These are phyloP conservation scores for Yamadazyma sp. DNA, from an alignment of 1,139 yeast genomes.

Conservation along the genomic window DNA sequence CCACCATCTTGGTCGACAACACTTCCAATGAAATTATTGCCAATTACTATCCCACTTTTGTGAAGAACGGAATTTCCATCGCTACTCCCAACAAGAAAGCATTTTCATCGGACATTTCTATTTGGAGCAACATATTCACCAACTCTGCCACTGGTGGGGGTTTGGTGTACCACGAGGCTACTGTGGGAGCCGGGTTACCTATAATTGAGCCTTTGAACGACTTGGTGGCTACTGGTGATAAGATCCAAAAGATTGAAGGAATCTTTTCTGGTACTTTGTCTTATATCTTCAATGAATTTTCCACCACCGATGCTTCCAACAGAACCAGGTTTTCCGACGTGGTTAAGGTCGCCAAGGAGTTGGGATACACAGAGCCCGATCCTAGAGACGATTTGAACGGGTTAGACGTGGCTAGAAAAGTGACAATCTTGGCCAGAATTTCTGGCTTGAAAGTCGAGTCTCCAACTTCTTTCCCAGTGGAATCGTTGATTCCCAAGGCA, in stretches of 20 bases:
- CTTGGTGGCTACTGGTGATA: slow-evolving; percentile 87
- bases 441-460: slow-evolving; percentile 83
- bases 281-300: slow-evolving; percentile 92
- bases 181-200: slow-evolving; percentile 99
- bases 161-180: slow-evolving; percentile 93
- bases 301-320: slow-evolving; percentile 58
- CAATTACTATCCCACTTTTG: slow-evolving; percentile 68
- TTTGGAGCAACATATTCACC: slow-evolving; percentile 76
- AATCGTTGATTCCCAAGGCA: slow-evolving; percentile 84
- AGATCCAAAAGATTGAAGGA: slow-evolving; percentile 88
- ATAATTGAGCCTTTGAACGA: slow-evolving; percentile 86
- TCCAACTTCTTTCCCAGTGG: slow-evolving; percentile 96
- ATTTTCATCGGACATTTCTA: slow-evolving; percentile 72
- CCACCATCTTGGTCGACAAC: slow-evolving; percentile 87
- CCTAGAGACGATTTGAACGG: slow-evolving; percentile 99
- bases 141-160: slow-evolving; percentile 60
- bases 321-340: slow-evolving; percentile 82
- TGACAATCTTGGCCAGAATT: slow-evolving; percentile 90
- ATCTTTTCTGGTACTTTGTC: slow-evolving; percentile 95
- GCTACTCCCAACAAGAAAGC: slow-evolving; percentile 99
- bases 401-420: slow-evolving; percentile 96
- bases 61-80: slow-evolving; percentile 78
- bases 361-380: slow-evolving; percentile 98
- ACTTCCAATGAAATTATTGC: slow-evolving; percentile 84
- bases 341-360: slow-evolving; percentile 79